Evolutionary conservation across 805 yeast genomes (phyloP), one percentile per base, ranked within the genome.

Genomic region (Alloascoidea hylecoeti): DNA sequence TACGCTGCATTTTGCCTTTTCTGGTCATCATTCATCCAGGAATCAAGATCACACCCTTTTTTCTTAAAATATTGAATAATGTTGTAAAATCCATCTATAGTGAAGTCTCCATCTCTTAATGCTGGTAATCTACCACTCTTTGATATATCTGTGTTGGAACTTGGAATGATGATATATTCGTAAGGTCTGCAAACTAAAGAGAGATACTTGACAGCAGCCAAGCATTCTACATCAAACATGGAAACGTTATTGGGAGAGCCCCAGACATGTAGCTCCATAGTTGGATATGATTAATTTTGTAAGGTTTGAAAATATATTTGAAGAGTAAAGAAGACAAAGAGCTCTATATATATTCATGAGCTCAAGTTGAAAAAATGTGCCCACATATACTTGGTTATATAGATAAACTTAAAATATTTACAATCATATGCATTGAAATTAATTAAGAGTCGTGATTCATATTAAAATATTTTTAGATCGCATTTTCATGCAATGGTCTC

Each of bases 1-100:
- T 23, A 23, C 30, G 30, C 30, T 23, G 30, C n/a, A n/a, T 23
- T 23, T 23, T 23, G 30, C n/a, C n/a, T 23, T n/a, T n/a, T 23
- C 30, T 23, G 30, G 9, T 23, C 30, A 9, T 9, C 13, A 23
- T 9, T 9, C 13, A 23, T 9, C 30, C 30, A 23, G n/a, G 13
- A 9, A 23, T 23, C 30, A 9, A 23, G 30, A 23, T 23, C 30
- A 9, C n/a, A 9, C 13, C 30, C 30, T n/a, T 23, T 23, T 23
- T 23, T 23, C n/a, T n/a, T 23, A 23, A 23, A n/a, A 23, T 23
- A 23, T 23, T 23, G 30, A 9, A 23, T n/a, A n/a, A 23, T 23
- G 30, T 23, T 23, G 9, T 9, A 9, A 23, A 23, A 23, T 23
- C 30, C 30, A 23, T 23, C 30, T 9, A 23, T 23, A 9, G 30